These are phyloP conservation scores for Pseudocercospora fijiensis DNA, from an alignment of 2,329 filamentous ascomycete species.

Conservation along the genomic window DNA sequence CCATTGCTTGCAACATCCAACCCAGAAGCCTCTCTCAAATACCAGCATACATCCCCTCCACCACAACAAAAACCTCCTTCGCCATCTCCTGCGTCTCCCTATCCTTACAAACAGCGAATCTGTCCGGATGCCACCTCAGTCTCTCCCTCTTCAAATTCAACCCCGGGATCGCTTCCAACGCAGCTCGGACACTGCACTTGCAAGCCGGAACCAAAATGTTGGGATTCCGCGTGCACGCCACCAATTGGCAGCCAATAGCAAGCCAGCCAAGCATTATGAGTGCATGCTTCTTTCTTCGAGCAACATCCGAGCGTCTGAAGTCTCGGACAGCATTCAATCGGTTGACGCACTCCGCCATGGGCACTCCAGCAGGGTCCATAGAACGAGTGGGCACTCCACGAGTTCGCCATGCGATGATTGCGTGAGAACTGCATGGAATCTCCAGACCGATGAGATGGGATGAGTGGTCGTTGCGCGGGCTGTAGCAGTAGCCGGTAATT, in stretches of 20 bases:
- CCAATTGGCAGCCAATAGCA: not conserved
- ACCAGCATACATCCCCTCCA: constrained; percentile 10
- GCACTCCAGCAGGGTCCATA: not conserved
- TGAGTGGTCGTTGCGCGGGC: not conserved
- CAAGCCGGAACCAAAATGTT: not conserved
- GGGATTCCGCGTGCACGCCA: not conserved
- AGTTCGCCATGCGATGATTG: not conserved
- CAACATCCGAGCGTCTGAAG: not conserved
- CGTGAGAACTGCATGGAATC: not conserved
- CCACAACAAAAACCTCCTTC: constrained; percentile 24
- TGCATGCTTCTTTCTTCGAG: not conserved
- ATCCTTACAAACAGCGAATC: constrained; percentile 13
- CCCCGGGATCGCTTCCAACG: not conserved
- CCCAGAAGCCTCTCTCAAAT: not conserved
- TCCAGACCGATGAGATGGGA: not conserved
- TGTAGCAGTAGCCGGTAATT: not conserved
- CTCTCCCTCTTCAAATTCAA: constrained; percentile 10
- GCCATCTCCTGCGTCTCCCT: constrained; percentile 16
- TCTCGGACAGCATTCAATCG: not conserved
- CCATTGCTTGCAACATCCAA: no score
- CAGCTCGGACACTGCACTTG: constrained; percentile 8
- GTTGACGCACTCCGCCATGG: not conserved
- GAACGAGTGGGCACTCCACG: not conserved
- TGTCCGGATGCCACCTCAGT: constrained; percentile 20
- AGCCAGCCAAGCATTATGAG: not conserved